Evolutionary conservation across 139 green algal species (phyloP).

Genomic region (Coccomyxa sp.): DNA sequence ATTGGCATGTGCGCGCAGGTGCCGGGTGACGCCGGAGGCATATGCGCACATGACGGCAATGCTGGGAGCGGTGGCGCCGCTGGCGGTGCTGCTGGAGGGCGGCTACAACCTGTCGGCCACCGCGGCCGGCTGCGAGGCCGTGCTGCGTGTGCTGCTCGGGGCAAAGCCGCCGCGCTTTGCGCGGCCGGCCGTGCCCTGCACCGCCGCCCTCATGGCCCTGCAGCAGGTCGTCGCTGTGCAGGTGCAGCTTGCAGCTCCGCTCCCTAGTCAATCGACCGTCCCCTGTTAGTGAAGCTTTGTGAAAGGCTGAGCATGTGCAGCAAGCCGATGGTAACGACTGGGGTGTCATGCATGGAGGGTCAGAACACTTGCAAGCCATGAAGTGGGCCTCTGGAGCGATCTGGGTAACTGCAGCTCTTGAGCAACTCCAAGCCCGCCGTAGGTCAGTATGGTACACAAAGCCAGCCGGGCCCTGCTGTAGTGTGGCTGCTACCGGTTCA

Average conservation of each 20-base stretch:
- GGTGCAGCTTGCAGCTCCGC: neutral
- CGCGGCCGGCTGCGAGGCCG: conserved; percentile 55
- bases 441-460: no score
- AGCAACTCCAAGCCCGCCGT: no score
- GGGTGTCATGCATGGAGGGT: neutral
- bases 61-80: conserved; percentile 53
- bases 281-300: neutral
- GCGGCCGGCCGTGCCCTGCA: neutral
- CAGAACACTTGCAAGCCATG: neutral
- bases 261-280: neutral
- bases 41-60: conserved; percentile 62
- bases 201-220: conserved; percentile 15
- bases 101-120: conserved; percentile 73
- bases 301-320: neutral
- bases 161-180: conserved; percentile 23
- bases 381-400: neutral
- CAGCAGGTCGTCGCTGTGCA: conserved; percentile 15
- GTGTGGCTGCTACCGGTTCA: no score
- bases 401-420: no score
- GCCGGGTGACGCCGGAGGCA: conserved; percentile 52
- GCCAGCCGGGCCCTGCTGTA: no score
- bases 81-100: conserved; percentile 67
- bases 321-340: neutral
- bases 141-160: conserved; percentile 67
- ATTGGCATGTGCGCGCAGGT: conserved; percentile 26